Percentiles rank a stretch among this genome's conserved stretches.
Conservation (phyloP, 2,329 filamentous ascomycete genomes). For the Fusarium pseudograminearum region DNA sequence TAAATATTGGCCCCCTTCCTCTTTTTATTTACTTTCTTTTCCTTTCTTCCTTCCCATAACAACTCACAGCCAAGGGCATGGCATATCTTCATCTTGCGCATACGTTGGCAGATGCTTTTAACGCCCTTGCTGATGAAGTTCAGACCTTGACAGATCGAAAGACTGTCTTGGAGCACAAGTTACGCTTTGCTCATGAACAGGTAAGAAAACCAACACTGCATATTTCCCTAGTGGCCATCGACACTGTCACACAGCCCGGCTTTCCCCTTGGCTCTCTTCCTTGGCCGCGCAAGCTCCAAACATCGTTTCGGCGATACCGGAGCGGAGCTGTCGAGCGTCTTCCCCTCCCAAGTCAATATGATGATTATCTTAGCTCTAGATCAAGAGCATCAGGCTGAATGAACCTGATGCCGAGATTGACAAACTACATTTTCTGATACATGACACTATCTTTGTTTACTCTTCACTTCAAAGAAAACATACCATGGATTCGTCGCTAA, state of each 20-base stretch:
- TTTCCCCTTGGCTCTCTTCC: conserved; percentile 17
- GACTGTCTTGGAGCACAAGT: conserved; percentile 74
- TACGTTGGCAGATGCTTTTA: conserved; percentile 73
- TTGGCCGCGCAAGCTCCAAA: conserved; percentile 20
- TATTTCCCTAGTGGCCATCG: conserved; percentile 9
- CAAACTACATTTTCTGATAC: conserved; percentile 60
- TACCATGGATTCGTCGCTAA: conserved; percentile 39
- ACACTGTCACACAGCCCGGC: conserved; percentile 14
- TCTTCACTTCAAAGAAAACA: background rate
- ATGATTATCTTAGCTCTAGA: conserved; percentile 81
- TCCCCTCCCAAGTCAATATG: conserved; percentile 48
- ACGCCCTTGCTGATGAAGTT: conserved; percentile 73
- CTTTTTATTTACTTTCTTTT: conserved; percentile 14
- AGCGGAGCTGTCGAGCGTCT: conserved; percentile 37
- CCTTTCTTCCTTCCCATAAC: conserved; percentile 15
- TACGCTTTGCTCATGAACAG: conserved; percentile 75
- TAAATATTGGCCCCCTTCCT: conserved; percentile 28
- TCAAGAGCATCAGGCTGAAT: conserved; percentile 73
- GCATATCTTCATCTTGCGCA: conserved; percentile 60
- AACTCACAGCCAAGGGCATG: conserved; percentile 50
- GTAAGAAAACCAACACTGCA: conserved; percentile 56
- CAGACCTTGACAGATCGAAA: conserved; percentile 73
- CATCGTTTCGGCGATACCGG: conserved; percentile 45
- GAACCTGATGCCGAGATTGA: conserved; percentile 70
- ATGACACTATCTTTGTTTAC: conserved; percentile 34